Evolutionary conservation across 495 filamentous ascomycete species (phyloP).

Genomic region (Xylaria venustula): DNA sequence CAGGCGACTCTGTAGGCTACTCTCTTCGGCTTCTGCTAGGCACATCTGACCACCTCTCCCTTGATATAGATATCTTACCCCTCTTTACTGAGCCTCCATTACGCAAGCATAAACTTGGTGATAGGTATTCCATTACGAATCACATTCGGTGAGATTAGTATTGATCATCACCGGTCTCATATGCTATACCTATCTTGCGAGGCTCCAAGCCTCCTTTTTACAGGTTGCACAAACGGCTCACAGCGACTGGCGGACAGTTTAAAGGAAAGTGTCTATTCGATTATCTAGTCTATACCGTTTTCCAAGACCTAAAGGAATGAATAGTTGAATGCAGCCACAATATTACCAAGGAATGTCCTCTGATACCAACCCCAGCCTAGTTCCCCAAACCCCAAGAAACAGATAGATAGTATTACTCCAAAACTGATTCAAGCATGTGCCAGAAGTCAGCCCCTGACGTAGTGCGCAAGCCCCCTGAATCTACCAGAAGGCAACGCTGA

Average conservation of each 20-base stretch:
- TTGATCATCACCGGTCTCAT: not conserved
- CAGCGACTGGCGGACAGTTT: no score
- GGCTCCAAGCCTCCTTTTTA: no score
- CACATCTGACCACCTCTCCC: no score
- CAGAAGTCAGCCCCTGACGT: not conserved
- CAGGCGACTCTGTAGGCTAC: no score
- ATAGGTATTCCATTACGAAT: no score
- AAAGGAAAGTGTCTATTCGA: not conserved
- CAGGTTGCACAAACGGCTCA: no score
- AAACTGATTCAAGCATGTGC: not conserved
- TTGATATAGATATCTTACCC: no score
- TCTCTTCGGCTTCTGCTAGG: no score
- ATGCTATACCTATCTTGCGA: no score
- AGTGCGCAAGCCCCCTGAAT: not conserved
- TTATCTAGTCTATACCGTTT: not conserved
- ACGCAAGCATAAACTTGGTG: no score
- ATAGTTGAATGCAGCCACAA: conserved; percentile 3
- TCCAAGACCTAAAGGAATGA: not conserved
- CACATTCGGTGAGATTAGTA: not conserved
- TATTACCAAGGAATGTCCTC: not conserved
- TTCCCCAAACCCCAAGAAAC: not conserved
- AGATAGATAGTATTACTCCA: not conserved
- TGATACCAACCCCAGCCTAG: no score
- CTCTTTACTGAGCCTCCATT: no score
- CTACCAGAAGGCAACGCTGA: conserved; percentile 25